These are phyloP conservation scores for Penicillium malachiteum DNA, from an alignment of 495 filamentous ascomycete species.

Conservation along the genomic window DNA sequence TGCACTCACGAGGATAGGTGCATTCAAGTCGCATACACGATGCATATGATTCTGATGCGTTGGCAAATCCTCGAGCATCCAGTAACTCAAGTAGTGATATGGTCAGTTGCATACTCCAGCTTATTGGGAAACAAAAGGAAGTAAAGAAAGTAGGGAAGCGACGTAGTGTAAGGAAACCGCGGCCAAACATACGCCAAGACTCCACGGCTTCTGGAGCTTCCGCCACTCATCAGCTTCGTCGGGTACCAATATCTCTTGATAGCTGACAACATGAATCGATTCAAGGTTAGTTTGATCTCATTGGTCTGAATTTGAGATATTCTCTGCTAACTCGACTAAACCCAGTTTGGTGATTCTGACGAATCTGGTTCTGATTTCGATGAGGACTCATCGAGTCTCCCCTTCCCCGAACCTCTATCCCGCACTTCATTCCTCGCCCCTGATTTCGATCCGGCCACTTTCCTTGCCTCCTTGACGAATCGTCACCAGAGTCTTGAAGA, in stretches of 20 bases:
- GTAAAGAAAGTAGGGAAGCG: neutral
- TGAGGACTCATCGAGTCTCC: constrained; percentile 66
- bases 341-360: constrained; percentile 52
- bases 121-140: neutral
- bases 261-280: constrained; percentile 26
- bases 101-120: neutral
- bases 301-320: neutral
- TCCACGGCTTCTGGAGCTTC: constrained; percentile 14
- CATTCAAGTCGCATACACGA: constrained; percentile 19
- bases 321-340: neutral
- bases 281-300: constrained; percentile 16
- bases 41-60: constrained; percentile 18
- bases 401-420: constrained; percentile 79
- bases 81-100: neutral
- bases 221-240: constrained; percentile 13
- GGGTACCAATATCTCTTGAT: constrained; percentile 1
- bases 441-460: constrained; percentile 75
- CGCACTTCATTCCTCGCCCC: constrained; percentile 75
- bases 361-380: constrained; percentile 54
- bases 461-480: constrained; percentile 78
- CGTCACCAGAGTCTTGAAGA: constrained; percentile 96
- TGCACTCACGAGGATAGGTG: constrained; percentile 18
- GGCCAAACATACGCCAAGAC: constrained; percentile 26
- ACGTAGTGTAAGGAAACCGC: neutral
- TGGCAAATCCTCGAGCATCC: constrained; percentile 11